These are phyloP conservation scores for Sechiopsis laciniata DNA, from an alignment of 306 rosid species.

Conservation along the genomic window DNA sequence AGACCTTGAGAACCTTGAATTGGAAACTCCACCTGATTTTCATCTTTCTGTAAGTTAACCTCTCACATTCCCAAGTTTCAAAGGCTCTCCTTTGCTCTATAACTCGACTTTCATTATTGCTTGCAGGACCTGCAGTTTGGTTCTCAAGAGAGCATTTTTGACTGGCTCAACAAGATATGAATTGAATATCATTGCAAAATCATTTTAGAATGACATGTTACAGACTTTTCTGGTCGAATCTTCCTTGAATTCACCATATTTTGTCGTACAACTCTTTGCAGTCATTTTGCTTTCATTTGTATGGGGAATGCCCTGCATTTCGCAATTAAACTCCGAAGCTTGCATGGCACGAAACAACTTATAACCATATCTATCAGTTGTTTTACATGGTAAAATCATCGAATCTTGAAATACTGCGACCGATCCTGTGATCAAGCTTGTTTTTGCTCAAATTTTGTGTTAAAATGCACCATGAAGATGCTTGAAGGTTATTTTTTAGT, in stretches of 20 bases:
- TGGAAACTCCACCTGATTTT: conserved; percentile 78
- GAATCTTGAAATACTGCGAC: not conserved
- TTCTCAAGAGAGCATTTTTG: conserved; percentile 63
- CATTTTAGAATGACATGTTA: not conserved
- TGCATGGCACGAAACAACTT: not conserved
- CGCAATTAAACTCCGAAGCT: not conserved
- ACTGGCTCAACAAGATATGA: conserved; percentile 52
- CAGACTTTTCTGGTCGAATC: conserved; percentile 11
- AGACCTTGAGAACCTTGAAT: conserved; percentile 55
- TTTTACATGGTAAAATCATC: not conserved
- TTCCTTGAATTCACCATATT: not conserved
- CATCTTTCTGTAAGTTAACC: conserved; percentile 51
- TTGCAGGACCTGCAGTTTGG: conserved; percentile 57
- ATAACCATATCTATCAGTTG: not conserved
- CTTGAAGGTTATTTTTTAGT: not conserved
- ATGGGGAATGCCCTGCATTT: conserved; percentile 11
- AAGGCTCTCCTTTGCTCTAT: conserved; percentile 11
- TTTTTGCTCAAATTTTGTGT: conserved; percentile 12
- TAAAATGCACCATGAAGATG: conserved; percentile 12
- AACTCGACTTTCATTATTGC: conserved; percentile 11
- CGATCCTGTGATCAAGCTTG: not conserved
- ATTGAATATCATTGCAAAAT: not conserved
- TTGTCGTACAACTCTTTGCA: not conserved
- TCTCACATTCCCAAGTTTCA: conserved; percentile 17
- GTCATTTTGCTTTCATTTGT: conserved; percentile 3